Percentiles rank a stretch among this genome's conserved stretches.
Evolutionary conservation across 805 yeast species (phyloP).

Genomic region (Spathaspora gorwiae): DNA sequence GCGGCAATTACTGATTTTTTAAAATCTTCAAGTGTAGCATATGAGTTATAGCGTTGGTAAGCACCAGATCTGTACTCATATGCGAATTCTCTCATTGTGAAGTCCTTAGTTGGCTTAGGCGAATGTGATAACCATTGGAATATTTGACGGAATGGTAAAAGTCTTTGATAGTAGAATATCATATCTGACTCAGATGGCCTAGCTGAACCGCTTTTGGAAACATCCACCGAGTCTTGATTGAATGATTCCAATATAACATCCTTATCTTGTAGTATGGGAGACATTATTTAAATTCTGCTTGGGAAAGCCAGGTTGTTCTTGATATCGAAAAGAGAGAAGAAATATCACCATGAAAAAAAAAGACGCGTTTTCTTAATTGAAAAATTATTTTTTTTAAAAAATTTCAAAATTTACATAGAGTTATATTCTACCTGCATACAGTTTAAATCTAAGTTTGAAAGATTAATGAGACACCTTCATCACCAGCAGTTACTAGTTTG

Average conservation of each 20-base stretch:
- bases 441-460: constrained; percentile 30
- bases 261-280: neutral
- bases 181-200: constrained; percentile 56
- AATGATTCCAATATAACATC: neutral
- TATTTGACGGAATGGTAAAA: constrained; percentile 74
- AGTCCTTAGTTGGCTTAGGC: constrained; percentile 67
- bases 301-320: neutral
- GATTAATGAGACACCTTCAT: constrained; percentile 88
- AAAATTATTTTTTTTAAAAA: neutral
- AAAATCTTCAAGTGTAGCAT: constrained; percentile 60
- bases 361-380: constrained; percentile 2
- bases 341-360: neutral
- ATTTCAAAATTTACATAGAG: neutral
- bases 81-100: constrained; percentile 89
- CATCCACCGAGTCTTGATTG: constrained; percentile 1
- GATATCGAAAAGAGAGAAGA: neutral
- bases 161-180: constrained; percentile 62
- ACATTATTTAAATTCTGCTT: neutral
- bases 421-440: neutral
- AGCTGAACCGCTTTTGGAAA: neutral
- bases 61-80: constrained; percentile 85
- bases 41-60: constrained; percentile 86
- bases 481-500: constrained; percentile 87
- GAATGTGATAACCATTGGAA: constrained; percentile 90
- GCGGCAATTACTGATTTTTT: constrained; percentile 68